These are phyloP conservation scores for Rhipidocladum racemiflorum DNA, from an alignment of 176 grass and related monocot genomes.

Conservation along the genomic window DNA sequence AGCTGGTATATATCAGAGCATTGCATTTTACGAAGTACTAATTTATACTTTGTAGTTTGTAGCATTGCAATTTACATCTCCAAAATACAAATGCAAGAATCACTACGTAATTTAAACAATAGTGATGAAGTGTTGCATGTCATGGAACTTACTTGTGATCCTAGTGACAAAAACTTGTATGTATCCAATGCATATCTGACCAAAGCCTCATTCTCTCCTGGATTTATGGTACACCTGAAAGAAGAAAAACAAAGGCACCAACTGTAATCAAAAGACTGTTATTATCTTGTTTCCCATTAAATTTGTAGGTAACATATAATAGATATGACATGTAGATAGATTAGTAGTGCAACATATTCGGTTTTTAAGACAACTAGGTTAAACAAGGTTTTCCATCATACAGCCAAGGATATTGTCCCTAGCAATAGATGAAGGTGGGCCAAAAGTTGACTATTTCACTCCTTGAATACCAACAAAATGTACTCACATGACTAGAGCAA, in stretches of 20 bases:
- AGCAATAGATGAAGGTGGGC: background rate
- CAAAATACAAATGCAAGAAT: background rate
- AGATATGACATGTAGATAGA: background rate
- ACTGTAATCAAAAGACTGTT: background rate
- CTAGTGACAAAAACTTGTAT: constrained; percentile 75
- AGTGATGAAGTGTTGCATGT: background rate
- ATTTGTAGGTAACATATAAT: background rate
- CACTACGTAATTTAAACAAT: background rate
- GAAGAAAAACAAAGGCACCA: background rate
- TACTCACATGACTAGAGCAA: background rate
- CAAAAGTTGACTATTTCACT: constrained; percentile 18
- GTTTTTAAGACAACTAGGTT: background rate
- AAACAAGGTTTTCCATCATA: background rate
- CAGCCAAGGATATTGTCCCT: background rate
- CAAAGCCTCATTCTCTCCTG: constrained; percentile 90
- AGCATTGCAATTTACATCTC: background rate
- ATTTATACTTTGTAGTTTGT: background rate
- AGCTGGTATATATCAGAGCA: background rate
- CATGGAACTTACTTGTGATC: constrained; percentile 55
- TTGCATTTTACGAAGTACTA: background rate
- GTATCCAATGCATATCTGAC: constrained; percentile 91
- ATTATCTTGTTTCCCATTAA: constrained; percentile 3
- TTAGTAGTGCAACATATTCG: background rate
- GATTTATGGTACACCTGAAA: constrained; percentile 97
- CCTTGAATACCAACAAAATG: background rate